Percentiles rank a stretch among this genome's conserved stretches.
Conservation (phyloP, 2,329 filamentous ascomycete species). For the Ophiostoma populinum region DNA sequence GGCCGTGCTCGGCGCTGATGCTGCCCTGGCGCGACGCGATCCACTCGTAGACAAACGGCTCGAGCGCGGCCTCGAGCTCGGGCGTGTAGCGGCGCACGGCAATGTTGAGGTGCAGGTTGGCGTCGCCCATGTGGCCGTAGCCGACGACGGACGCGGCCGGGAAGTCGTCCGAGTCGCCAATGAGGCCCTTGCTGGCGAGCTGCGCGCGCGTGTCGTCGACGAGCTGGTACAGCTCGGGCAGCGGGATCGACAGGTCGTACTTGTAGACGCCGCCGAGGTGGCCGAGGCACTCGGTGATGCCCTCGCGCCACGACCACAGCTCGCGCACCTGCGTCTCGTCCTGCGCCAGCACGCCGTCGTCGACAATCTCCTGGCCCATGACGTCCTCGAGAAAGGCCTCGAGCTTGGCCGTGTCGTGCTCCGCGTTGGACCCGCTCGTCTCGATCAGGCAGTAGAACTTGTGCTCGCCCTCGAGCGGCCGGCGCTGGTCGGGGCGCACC, state of each 20-base stretch:
- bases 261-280: slow-evolving; percentile 96
- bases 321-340: slow-evolving; percentile 76
- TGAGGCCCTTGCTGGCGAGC: slow-evolving; percentile 55
- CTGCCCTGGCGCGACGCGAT: slow-evolving; percentile 74
- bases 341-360: slow-evolving; percentile 81
- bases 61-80: slow-evolving; percentile 67
- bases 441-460: slow-evolving; percentile 96
- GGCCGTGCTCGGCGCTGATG: slow-evolving; percentile 90
- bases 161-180: slow-evolving; percentile 57
- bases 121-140: slow-evolving; percentile 96
- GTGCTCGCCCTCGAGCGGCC: slow-evolving; percentile 66
- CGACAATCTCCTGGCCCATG: slow-evolving; percentile 72
- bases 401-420: slow-evolving; percentile 87
- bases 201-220: slow-evolving; percentile 70
- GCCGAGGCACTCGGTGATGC: slow-evolving; percentile 73
- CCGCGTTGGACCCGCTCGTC: slow-evolving; percentile 84
- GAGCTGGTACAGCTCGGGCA: slow-evolving; percentile 70
- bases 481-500: slow-evolving; percentile 54
- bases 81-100: slow-evolving; percentile 70
- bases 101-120: slow-evolving; percentile 88
- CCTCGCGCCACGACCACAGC: slow-evolving; percentile 87
- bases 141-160: slow-evolving; percentile 84
- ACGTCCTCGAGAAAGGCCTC: slow-evolving; percentile 76
- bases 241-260: slow-evolving; percentile 90
- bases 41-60: slow-evolving; percentile 98